Evolutionary conservation across 176 grass and related monocot genomes (phyloP).

Genomic region (Cenchrus fungigraminus): DNA sequence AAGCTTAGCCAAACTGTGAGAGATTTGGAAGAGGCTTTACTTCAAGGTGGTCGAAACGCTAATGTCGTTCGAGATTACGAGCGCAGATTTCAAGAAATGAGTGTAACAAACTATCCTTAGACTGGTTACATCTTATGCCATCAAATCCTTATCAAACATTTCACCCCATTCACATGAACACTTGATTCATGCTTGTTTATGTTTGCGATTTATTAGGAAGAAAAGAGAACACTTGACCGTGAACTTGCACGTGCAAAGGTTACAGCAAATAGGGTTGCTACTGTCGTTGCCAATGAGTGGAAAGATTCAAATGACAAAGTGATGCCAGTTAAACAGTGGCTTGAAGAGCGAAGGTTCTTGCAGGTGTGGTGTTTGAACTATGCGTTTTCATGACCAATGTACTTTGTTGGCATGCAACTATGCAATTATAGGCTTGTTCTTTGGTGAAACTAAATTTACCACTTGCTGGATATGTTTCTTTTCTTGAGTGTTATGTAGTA

Average conservation of each 20-base stretch:
- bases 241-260: slow-evolving; percentile 98
- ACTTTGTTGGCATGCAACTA: slow-evolving; percentile 6
- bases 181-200: slow-evolving; percentile 40
- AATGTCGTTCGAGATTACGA: slow-evolving; percentile 98
- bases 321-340: slow-evolving; percentile 99
- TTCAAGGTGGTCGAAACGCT: slow-evolving; percentile 84
- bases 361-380: slow-evolving; percentile 61
- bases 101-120: slow-evolving; percentile 57
- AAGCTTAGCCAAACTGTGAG: slow-evolving; percentile 94
- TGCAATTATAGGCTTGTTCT: slow-evolving; percentile 24
- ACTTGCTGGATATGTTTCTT: neutral
- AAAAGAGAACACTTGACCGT: slow-evolving; percentile 93
- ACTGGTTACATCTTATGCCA: slow-evolving; percentile 15
- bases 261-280: slow-evolving; percentile 91
- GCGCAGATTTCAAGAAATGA: slow-evolving; percentile 98
- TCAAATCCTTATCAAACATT: slow-evolving; percentile 8
- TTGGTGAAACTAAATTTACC: neutral
- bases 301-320: slow-evolving; percentile 99
- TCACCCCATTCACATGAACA: neutral
- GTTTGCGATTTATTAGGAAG: slow-evolving; percentile 63
- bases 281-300: slow-evolving; percentile 98
- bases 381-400: slow-evolving; percentile 32
- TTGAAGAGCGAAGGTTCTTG: slow-evolving; percentile 95
- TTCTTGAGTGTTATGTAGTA: neutral
- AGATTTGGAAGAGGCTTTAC: slow-evolving; percentile 89